Percentiles rank a stretch among this genome's conserved stretches.
Conservation (phyloP, 129 eudicot species). For the Artemisia argyi region DNA sequence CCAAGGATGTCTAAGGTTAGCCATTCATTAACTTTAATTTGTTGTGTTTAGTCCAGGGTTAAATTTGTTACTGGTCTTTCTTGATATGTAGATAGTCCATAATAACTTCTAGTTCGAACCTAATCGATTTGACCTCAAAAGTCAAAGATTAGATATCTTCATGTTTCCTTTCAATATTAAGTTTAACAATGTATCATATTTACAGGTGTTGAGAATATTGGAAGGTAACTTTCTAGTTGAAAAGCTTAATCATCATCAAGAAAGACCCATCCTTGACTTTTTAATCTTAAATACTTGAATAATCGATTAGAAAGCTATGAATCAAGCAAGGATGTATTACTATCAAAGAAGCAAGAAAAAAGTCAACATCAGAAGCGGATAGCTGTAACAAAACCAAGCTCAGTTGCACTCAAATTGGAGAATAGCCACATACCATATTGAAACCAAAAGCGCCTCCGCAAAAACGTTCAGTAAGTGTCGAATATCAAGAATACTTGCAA, state of each 20-base stretch:
- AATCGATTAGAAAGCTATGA: slow-evolving; percentile 17
- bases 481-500: slow-evolving; percentile 37
- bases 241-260: slow-evolving; percentile 24
- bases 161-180: background rate
- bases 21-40: background rate
- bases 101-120: background rate
- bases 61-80: no score
- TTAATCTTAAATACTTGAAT: no score
- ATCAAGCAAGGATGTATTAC: slow-evolving; percentile 18
- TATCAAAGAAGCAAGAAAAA: slow-evolving; percentile 19
- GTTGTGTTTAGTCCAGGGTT: no score
- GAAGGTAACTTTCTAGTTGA: slow-evolving; percentile 34
- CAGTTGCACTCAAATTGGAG: slow-evolving; percentile 26
- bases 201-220: slow-evolving; percentile 41
- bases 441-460: slow-evolving; percentile 19
- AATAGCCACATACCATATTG: slow-evolving; percentile 20
- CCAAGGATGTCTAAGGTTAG: slow-evolving; percentile 55
- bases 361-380: slow-evolving; percentile 5
- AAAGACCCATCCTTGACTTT: no score
- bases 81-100: no score
- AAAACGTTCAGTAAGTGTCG: slow-evolving; percentile 12
- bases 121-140: background rate
- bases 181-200: background rate
- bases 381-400: slow-evolving; percentile 23
- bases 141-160: background rate